Base-by-base conservation (phyloP, 768 basidiomycete genomes). In the Tulasnella sp. region DNA sequence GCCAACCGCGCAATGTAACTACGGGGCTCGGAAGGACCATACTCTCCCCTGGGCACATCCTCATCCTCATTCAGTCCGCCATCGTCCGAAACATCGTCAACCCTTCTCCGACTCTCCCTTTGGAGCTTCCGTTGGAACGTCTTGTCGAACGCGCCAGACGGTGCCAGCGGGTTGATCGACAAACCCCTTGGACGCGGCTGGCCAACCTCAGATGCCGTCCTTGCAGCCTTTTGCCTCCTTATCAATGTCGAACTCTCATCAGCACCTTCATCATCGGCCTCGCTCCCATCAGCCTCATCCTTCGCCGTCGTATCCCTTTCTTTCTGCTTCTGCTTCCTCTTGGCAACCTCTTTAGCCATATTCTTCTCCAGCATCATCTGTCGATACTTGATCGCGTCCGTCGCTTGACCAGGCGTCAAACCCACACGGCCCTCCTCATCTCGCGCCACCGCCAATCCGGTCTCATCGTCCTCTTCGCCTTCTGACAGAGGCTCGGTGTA, bases 401-500 rank as follows among this genome's bases (percentile, higher is more conserved):
- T 83, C 32, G 91, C 84, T 61, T 87, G 82, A 5, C 77, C 77
- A 2, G 78, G 79, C 52, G 82, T 80, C 50, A 98, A 73, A 27
- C 92, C 86, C 1, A 86, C 85, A 41, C 87, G 83, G 65, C 80
- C 81, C 61, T 82, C 82, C 69, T 98, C 94, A 67, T 99, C 88
- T 55, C 71, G 78, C 3, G 91, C 87, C 17, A 87, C 82, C 0
- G 76, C 76, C 23, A 84, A 66, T 51, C 80, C 78, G 67, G 80
- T 78, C 26, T 77, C 84, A 65, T 92, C 87, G 60, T 92, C 94
- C 10, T 89, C 88, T 70, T 99, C 95, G 38, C 91, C 96, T 70
- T 98, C 96, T 0, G 93, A 96, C 10, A 93, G 74, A 0, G 96
- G 96, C 67, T 99, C 96, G 24, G 81, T 76, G 67, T 98, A 98